Evolutionary conservation across 2,329 filamentous ascomycete genomes (phyloP), one percentile per base, ranked within the genome.

Genomic region (Aschersonia sp.): DNA sequence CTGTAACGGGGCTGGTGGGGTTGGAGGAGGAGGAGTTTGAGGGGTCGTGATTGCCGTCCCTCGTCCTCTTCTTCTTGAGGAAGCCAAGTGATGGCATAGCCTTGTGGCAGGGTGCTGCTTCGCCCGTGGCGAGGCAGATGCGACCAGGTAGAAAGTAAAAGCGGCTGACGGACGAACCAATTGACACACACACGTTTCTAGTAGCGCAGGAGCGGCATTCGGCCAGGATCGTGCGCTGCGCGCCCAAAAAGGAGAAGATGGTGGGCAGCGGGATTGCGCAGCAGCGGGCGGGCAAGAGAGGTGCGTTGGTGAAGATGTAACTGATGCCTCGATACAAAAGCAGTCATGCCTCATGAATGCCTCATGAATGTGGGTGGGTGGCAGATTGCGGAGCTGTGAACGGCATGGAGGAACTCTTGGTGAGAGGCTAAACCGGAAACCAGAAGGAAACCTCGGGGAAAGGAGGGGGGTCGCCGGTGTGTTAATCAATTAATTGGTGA

Each of bases 31-130:
- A 74, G 60, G 80, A 38, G 32, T 38, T 74, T 61, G 81, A 79
- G 58, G 75, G 76, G 64, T 86, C 81, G 64, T 78, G 74, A 63
- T 82, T 78, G 63, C 81, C 85, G 73, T 96, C 89, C 80, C 89
- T 94, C 71, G 89, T 94, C 79, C 89, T 84, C 78, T 94, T 95
- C 80, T 95, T 97, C 79, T 96, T 96, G 65, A 97, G 80, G 65
- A 96, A 89, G 68, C 88, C 88, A 74, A 96, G 79, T 68, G 80
- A 86, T 82, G 89, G 92, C 92, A 98, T 97, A 62, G 61, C 20
- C 20, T 20, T 20, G 20, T 20, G 65, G 42, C 45, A 49, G 44
- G 7, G 35, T 56, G 47, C 44, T 53, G 48, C 48, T 52, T 46
- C 43, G 44, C 47, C 44, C 48, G 50, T 47, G 32, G 47, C 29